Conservation (phyloP, 176 grass and related monocot species). For the Elymus sibiricus region DNA sequence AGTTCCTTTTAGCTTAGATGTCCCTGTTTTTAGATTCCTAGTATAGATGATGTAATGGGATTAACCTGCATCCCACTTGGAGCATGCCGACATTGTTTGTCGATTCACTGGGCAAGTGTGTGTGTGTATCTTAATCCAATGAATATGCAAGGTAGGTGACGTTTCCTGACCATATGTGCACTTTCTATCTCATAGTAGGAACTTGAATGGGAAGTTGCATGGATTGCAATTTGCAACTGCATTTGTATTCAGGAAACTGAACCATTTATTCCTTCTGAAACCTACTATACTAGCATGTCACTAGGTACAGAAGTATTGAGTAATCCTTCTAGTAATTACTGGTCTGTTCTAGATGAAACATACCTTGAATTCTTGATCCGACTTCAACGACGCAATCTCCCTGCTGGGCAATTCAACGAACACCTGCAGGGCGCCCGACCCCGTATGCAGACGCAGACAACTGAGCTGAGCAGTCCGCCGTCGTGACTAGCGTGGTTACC, state of each 20-base stretch:
- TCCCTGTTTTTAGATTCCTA: not conserved
- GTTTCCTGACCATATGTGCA: not conserved
- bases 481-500: not conserved
- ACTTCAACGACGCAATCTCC: not conserved
- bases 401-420: not conserved
- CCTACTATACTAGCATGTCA: not conserved
- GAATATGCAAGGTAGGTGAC: not conserved
- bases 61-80: no score
- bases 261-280: not conserved
- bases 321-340: not conserved
- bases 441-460: no score
- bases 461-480: no score
- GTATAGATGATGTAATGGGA: not conserved
- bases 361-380: not conserved
- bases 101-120: not conserved
- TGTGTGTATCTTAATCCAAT: not conserved
- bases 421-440: not conserved
- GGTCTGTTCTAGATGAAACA: not conserved
- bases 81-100: no score
- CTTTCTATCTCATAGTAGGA: not conserved
- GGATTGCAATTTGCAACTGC: not conserved
- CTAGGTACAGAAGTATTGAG: not conserved
- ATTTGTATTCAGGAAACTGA: not conserved
- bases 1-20: not conserved
- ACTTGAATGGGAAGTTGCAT: not conserved